Conservation (phyloP, 768 basidiomycete genomes). For the Pholiota microspora region DNA sequence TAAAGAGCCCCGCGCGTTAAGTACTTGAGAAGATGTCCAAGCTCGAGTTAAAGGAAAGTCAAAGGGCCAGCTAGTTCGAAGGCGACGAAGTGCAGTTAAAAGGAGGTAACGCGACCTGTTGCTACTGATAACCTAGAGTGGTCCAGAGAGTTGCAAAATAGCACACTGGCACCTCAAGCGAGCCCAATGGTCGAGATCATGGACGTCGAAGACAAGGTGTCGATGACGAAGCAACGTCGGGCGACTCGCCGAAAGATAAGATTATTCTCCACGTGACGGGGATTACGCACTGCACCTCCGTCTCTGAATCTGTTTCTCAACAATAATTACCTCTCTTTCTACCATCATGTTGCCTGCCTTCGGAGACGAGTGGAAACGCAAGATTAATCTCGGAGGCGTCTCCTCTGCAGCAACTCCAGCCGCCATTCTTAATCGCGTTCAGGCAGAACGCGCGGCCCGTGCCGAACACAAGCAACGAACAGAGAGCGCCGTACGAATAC, state of each 20-base stretch:
- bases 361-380: constrained; percentile 44
- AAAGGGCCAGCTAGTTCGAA: no score
- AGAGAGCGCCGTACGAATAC: constrained; percentile 60
- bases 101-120: no score
- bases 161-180: no score
- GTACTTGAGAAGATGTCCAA: no score
- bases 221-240: no score
- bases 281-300: not conserved
- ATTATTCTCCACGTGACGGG: not conserved
- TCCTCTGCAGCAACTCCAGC: constrained; percentile 46
- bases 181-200: no score
- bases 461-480: constrained; percentile 53
- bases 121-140: no score
- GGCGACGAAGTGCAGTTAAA: no score
- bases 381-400: constrained; percentile 77
- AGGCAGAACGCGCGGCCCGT: constrained; percentile 46
- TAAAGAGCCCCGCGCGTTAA: no score
- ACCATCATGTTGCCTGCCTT: constrained; percentile 11
- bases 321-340: not conserved
- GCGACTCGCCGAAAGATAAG: not conserved
- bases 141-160: no score
- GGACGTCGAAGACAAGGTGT: no score
- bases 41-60: no score
- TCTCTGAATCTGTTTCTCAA: not conserved
- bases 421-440: constrained; percentile 51